These are phyloP conservation scores for Limonium bicolor DNA, from an alignment of 148 eudicot genomes.

Conservation along the genomic window DNA sequence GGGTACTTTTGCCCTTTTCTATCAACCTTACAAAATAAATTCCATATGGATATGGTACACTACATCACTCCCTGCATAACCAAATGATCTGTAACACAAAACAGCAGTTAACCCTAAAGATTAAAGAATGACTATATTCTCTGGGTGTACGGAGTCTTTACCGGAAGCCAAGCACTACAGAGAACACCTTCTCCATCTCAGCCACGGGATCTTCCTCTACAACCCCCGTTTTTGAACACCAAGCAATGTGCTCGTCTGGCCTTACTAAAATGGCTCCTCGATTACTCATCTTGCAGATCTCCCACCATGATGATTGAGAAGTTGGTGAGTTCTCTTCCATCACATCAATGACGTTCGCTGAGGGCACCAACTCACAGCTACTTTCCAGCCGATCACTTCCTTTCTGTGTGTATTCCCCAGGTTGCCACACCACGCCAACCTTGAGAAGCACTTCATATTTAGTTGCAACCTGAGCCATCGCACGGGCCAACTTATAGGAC, in stretches of 20 bases:
- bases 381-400: slow-evolving; percentile 11
- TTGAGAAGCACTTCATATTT: slow-evolving; percentile 36
- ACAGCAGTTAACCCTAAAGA: no score
- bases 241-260: slow-evolving; percentile 89
- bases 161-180: slow-evolving; percentile 23
- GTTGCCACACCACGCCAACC: slow-evolving; percentile 79
- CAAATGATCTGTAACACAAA: no score
- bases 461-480: slow-evolving; percentile 46
- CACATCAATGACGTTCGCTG: slow-evolving; percentile 34
- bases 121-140: no score
- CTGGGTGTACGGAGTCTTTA: no score
- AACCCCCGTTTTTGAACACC: slow-evolving; percentile 42
- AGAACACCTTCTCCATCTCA: slow-evolving; percentile 49
- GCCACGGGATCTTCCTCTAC: slow-evolving; percentile 19
- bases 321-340: slow-evolving; percentile 28
- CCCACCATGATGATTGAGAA: slow-evolving; percentile 70
- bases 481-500: slow-evolving; percentile 56
- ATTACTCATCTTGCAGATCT: slow-evolving; percentile 55
- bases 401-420: slow-evolving; percentile 2
- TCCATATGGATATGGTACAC: no score
- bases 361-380: slow-evolving; percentile 17
- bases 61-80: no score
- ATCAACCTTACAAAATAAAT: no score
- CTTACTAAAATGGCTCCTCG: slow-evolving; percentile 89
- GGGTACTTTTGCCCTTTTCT: no score